Conservation (phyloP, 805 yeast genomes). For the Candida insectorum region DNA sequence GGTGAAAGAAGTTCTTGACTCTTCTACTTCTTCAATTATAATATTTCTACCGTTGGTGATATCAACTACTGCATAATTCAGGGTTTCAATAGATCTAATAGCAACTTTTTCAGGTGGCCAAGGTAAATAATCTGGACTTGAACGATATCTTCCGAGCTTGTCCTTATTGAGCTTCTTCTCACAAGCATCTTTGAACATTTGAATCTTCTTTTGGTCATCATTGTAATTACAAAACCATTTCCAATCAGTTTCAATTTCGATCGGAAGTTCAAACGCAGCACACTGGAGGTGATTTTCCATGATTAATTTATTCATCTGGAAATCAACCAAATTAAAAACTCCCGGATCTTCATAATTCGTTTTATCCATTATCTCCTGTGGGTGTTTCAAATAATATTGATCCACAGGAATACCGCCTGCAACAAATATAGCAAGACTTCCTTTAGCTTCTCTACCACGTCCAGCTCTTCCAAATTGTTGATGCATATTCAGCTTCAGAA, state of each 20-base stretch:
- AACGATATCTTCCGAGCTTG: conserved; percentile 25
- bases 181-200: conserved; percentile 28
- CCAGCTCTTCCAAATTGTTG: conserved; percentile 99
- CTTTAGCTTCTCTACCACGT: conserved; percentile 62
- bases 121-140: conserved; percentile 57
- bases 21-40: conserved; percentile 87
- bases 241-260: conserved; percentile 50
- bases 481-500: conserved; percentile 79
- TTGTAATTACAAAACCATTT: conserved; percentile 44
- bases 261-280: conserved; percentile 85
- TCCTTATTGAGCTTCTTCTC: conserved; percentile 34
- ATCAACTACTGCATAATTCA: conserved; percentile 84
- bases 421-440: conserved; percentile 80
- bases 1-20: conserved; percentile 84
- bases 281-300: conserved; percentile 87
- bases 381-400: conserved; percentile 74
- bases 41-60: conserved; percentile 71
- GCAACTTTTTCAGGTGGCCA: conserved; percentile 79
- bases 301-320: conserved; percentile 38
- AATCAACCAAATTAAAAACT: conserved; percentile 32
- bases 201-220: conserved; percentile 9
- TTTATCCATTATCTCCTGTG: conserved; percentile 51
- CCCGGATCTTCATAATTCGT: conserved; percentile 38
- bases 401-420: conserved; percentile 84
- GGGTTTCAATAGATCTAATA: conserved; percentile 80